Percentiles rank a stretch among this genome's conserved stretches.
Evolutionary conservation across 257 asterid species (phyloP).

Genomic region (Primulina tabacum): DNA sequence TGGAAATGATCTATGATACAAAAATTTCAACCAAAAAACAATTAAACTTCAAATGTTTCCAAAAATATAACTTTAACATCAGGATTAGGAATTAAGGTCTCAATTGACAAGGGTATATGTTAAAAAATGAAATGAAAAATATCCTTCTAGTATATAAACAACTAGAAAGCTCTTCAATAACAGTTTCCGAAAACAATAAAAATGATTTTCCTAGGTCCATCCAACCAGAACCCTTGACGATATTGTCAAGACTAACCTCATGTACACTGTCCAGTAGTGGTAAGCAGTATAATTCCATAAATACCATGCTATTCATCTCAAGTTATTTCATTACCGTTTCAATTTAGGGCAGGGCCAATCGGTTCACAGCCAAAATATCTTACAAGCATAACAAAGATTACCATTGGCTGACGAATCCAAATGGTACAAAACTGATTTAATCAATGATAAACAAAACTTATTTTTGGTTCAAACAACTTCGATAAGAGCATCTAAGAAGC

Average conservation of each 20-base stretch:
- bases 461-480: not conserved
- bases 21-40: conserved; percentile 46
- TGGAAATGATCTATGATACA: conserved; percentile 45
- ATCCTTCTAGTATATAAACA: conserved; percentile 18
- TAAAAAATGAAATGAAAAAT: not conserved
- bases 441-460: not conserved
- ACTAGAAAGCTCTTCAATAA: conserved; percentile 9
- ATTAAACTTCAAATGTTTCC: conserved; percentile 41
- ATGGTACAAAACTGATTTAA: not conserved
- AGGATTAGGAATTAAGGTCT: conserved; percentile 30
- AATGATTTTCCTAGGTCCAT: not conserved
- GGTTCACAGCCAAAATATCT: conserved; percentile 1
- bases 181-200: not conserved
- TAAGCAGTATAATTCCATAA: not conserved
- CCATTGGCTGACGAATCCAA: conserved; percentile 8
- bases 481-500: not conserved
- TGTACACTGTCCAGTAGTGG: not conserved
- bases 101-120: conserved; percentile 1
- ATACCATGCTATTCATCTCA: not conserved
- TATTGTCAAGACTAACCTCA: not conserved
- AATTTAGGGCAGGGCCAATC: not conserved
- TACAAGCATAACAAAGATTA: not conserved
- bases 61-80: conserved; percentile 22
- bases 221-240: conserved; percentile 2
- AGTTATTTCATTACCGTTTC: conserved; percentile 1